These are phyloP conservation scores for Lonicera japonica DNA, from an alignment of 129 eudicot species.

Conservation along the genomic window DNA sequence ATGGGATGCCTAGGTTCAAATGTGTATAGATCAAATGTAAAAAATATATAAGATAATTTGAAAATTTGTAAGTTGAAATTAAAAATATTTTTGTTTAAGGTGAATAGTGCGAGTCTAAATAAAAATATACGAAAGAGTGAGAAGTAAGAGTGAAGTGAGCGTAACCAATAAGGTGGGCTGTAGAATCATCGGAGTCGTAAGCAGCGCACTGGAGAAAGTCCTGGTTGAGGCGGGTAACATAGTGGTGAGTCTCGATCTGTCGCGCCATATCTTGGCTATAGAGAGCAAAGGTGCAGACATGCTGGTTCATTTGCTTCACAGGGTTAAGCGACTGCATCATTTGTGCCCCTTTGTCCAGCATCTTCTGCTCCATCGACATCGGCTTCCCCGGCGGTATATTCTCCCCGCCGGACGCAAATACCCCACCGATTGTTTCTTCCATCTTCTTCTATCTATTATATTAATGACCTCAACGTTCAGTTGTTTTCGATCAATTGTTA, in stretches of 20 bases:
- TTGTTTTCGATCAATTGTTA: too few species aligned
- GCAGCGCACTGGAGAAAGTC: slow-evolving; percentile 70
- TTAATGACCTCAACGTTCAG: not conserved
- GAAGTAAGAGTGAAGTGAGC: too few species aligned
- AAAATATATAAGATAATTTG: too few species aligned
- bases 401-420: slow-evolving; percentile 11
- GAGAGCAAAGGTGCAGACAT: slow-evolving; percentile 56
- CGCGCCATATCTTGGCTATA: slow-evolving; percentile 68
- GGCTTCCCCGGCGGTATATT: slow-evolving; percentile 46
- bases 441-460: too few species aligned
- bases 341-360: slow-evolving; percentile 53
- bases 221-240: slow-evolving; percentile 36
- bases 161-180: slow-evolving; percentile 43
- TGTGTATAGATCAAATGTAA: too few species aligned
- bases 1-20: too few species aligned
- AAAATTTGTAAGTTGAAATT: too few species aligned
- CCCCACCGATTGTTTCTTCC: not conserved
- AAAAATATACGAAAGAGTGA: too few species aligned
- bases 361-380: slow-evolving; percentile 31
- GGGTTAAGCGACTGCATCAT: slow-evolving; percentile 62
- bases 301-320: slow-evolving; percentile 48
- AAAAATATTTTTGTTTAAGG: too few species aligned
- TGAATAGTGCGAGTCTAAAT: too few species aligned
- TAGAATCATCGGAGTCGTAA: slow-evolving; percentile 43
- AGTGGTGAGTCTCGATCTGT: slow-evolving; percentile 65